Evolutionary conservation across 176 grass and related monocot genomes (phyloP).

Genomic region (Musa beccarii): DNA sequence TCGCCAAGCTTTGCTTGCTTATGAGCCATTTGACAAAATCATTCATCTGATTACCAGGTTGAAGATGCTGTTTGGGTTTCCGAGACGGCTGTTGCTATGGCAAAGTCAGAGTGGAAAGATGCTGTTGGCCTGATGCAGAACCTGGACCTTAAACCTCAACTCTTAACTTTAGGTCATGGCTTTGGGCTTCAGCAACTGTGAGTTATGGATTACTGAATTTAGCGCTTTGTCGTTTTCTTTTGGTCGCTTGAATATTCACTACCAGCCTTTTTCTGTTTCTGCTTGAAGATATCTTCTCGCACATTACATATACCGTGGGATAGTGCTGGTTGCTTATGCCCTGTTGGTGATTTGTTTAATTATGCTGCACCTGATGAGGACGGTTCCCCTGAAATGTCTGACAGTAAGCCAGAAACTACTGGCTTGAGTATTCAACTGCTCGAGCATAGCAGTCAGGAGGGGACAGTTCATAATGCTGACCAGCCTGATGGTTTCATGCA

Average conservation of each 20-base stretch:
- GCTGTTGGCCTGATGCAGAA: conserved; percentile 40
- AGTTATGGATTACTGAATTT: conserved; percentile 8
- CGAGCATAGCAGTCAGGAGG: conserved; percentile 18
- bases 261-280: conserved; percentile 1
- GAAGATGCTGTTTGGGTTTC: conserved; percentile 80
- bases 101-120: conserved; percentile 65
- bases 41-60: conserved; percentile 29
- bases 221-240: not conserved
- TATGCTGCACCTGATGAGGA: conserved; percentile 69
- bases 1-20: not conserved
- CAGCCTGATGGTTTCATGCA: conserved; percentile 22
- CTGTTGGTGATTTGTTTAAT: conserved; percentile 92
- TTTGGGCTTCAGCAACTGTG: conserved; percentile 86
- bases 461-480: not conserved
- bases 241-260: not conserved
- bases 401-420: conserved; percentile 15
- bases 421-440: not conserved
- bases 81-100: conserved; percentile 38
- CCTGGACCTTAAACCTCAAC: conserved; percentile 54
- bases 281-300: conserved; percentile 66
- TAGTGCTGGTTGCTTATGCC: conserved; percentile 83
- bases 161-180: conserved; percentile 74
- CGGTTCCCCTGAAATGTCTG: conserved; percentile 25
- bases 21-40: conserved; percentile 4
- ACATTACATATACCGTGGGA: conserved; percentile 95